Base-by-base conservation (phyloP, 768 basidiomycete genomes). In the Ephemerocybe angulata region DNA sequence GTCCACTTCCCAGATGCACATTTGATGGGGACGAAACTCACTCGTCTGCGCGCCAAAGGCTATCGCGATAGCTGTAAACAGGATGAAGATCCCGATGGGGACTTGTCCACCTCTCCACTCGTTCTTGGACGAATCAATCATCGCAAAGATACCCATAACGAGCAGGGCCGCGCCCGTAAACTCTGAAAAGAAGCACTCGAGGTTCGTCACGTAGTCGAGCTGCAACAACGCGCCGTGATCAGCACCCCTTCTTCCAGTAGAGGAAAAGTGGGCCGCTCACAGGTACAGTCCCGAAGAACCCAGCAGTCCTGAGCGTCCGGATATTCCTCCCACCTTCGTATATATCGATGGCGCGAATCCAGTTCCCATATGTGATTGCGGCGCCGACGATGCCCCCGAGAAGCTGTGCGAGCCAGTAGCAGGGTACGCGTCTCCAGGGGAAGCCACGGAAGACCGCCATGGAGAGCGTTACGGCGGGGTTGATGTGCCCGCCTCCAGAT, bases 381-480 rank as follows among this genome's bases (percentile, higher is more conserved):
- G 79, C 81, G 15, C 85, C 88, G 55, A 79, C 71, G 19, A 88
- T 62, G 4, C 73, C 87, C 22, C 88, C 88, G 35, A 88, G 67
- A 21, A 85, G 62, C 65, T 90, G 88, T 0, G 85, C 80, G 47
- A 82, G 62, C 43, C 87, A 79, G 65, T 84, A 90, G 21, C 64
- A 70, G 0, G 88, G 88, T 0, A 87, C 87, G 61, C 89, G 88
- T 57, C 74, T 76, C 83, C 85, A 85, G 1, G 88, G 84, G 67
- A 90, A 88, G 50, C 72, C 75, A 53, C 87, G 82, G 64, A 81
- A 80, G 4, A 79, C 72, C 3, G 84, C 85, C 30, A 87, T 60
- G 13, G 82, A 76, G 48, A 90, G 67, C 65, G 70, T 15, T 65
- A 82, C 84, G 13, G 83, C 80, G 19, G 84, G 84, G 60, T 86